Conservation (phyloP, 1,284 basidiomycete genomes). For the Sanghuangporus sanghuang region DNA sequence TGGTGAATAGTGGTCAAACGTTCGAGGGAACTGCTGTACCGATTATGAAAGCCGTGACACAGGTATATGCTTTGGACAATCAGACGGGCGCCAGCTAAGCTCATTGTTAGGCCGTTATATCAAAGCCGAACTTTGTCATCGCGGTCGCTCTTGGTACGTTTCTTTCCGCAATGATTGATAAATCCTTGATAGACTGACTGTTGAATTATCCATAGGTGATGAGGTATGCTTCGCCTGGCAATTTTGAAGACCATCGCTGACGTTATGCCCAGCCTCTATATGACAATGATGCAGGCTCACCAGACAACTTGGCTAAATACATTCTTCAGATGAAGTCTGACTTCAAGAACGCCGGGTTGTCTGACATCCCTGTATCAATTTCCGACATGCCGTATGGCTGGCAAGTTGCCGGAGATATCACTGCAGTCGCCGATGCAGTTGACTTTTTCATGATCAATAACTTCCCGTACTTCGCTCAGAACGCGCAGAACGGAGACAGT, state of each 20-base stretch:
- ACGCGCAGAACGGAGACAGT: conserved; percentile 11
- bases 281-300: conserved; percentile 16
- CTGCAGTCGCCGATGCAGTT: conserved; percentile 2
- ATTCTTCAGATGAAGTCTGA: conserved; percentile 12
- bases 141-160: conserved; percentile 14
- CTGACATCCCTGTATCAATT: conserved; percentile 16
- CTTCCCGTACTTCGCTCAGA: conserved; percentile 13
- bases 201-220: not conserved
- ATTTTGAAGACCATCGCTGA: not conserved
- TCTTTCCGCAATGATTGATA: not conserved
- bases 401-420: conserved; percentile 10
- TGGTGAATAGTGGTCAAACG: conserved; percentile 10
- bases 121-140: conserved; percentile 7
- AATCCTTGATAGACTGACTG: not conserved
- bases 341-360: conserved; percentile 12
- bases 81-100: not conserved
- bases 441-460: conserved; percentile 18
- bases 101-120: conserved; percentile 8
- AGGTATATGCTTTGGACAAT: conserved; percentile 1
- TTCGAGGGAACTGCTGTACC: conserved; percentile 2
- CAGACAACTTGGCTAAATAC: conserved; percentile 9
- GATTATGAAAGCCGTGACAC: conserved; percentile 12
- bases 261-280: conserved; percentile 8
- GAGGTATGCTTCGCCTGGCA: not conserved
- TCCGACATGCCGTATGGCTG: conserved; percentile 17